These are phyloP conservation scores for Exophiala calicioides DNA, from an alignment of 2,329 filamentous ascomycete species.

Conservation along the genomic window DNA sequence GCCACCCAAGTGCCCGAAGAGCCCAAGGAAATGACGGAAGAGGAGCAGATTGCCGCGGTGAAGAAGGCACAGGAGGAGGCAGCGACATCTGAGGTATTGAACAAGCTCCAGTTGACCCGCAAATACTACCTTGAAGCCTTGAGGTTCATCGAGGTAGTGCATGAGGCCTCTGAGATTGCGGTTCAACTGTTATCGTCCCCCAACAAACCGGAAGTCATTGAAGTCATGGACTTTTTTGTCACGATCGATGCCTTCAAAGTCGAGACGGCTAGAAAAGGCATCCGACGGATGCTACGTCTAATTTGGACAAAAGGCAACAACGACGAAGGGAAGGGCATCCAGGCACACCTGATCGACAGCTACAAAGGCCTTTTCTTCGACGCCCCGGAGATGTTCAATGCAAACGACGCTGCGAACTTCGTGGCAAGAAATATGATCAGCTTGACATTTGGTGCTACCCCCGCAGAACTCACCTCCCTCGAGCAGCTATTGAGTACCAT, in stretches of 20 bases:
- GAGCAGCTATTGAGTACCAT: slow-evolving; percentile 95
- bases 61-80: slow-evolving; percentile 83
- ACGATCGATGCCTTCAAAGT: slow-evolving; percentile 95
- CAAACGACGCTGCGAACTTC: slow-evolving; percentile 91
- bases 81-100: slow-evolving; percentile 83
- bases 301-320: slow-evolving; percentile 99
- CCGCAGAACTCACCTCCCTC: slow-evolving; percentile 89
- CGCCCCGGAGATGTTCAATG: slow-evolving; percentile 81
- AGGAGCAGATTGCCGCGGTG: slow-evolving; percentile 71
- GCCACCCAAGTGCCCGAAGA: slow-evolving; percentile 77
- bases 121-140: slow-evolving; percentile 93
- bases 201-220: slow-evolving; percentile 98
- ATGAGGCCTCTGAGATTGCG: slow-evolving; percentile 76
- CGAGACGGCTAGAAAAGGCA: slow-evolving; percentile 87
- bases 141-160: slow-evolving; percentile 88
- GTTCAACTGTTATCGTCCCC: slow-evolving; percentile 87
- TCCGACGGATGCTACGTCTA: slow-evolving; percentile 89
- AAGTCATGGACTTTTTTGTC: slow-evolving; percentile 98
- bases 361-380: slow-evolving; percentile 97
- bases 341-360: slow-evolving; percentile 93
- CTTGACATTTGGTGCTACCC: slow-evolving; percentile 91
- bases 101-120: slow-evolving; percentile 81
- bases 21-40: slow-evolving; percentile 74
- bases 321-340: slow-evolving; percentile 97
- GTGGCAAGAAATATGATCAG: slow-evolving; percentile 99